Evolutionary conservation across 106 monocot genomes (phyloP).

Genomic region (Agapanthus africanus): DNA sequence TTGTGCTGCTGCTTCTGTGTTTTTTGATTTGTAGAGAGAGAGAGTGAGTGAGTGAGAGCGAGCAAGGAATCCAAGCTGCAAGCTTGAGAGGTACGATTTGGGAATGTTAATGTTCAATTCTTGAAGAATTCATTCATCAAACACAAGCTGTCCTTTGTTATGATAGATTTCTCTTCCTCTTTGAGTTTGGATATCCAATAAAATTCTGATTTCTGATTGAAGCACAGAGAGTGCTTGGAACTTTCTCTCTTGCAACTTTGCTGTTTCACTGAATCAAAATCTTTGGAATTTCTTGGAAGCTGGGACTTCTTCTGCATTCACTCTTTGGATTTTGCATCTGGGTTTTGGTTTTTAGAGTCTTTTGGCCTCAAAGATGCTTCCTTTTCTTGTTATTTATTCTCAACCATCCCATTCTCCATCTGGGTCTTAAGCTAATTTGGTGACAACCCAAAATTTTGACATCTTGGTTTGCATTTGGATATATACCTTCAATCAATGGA

Average conservation of each 20-base stretch:
- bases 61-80: conserved; percentile 3
- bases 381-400: conserved; percentile 12
- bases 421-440: neutral
- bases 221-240: neutral
- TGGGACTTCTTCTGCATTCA: neutral
- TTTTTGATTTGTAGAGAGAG: neutral
- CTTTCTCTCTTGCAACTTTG: neutral
- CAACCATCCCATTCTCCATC: conserved; percentile 2
- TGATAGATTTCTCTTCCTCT: too few species aligned
- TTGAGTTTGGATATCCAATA: too few species aligned
- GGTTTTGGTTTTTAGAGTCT: conserved; percentile 19
- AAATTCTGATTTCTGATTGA: neutral
- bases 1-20: neutral
- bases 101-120: conserved; percentile 4
- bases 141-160: neutral
- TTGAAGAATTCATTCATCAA: neutral
- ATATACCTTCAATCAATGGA: neutral
- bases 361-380: conserved; percentile 9
- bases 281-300: neutral
- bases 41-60: neutral
- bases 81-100: conserved; percentile 9
- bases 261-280: neutral
- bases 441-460: neutral
- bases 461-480: neutral
- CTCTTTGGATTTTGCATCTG: conserved; percentile 31